These are phyloP conservation scores for Colletotrichum sp. DNA, from an alignment of 2,329 filamentous ascomycete species.

Conservation along the genomic window DNA sequence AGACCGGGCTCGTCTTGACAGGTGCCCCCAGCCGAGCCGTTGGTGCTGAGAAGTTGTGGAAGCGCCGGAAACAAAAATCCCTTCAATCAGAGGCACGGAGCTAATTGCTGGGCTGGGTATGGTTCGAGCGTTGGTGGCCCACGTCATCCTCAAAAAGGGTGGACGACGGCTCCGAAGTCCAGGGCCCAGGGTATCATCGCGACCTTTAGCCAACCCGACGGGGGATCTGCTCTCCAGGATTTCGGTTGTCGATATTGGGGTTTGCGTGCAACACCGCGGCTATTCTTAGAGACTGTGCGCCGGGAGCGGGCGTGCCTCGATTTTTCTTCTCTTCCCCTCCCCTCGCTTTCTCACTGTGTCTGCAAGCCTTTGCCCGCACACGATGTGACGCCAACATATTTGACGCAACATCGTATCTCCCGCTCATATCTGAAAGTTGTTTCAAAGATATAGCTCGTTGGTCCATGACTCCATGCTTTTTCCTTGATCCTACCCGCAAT, in stretches of 20 bases:
- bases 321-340: background rate
- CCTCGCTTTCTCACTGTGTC: background rate
- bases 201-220: conserved; percentile 5
- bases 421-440: background rate
- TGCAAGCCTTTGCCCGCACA: conserved; percentile 1
- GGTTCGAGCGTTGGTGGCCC: background rate
- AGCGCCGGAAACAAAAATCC: conserved; percentile 23
- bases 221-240: conserved; percentile 23
- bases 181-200: conserved; percentile 18
- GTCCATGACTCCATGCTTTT: background rate
- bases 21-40: conserved; percentile 6
- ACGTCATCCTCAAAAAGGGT: conserved; percentile 5
- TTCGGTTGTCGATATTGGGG: conserved; percentile 17
- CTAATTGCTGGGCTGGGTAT: background rate
- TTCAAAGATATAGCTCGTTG: background rate
- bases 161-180: conserved; percentile 4
- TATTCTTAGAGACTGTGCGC: conserved; percentile 16
- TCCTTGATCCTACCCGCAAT: background rate
- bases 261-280: conserved; percentile 13
- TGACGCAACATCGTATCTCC: background rate
- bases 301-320: background rate
- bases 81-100: conserved; percentile 22
- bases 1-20: conserved; percentile 1
- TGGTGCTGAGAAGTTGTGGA: background rate
- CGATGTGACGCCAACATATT: conserved; percentile 12